A percentile compares a stretch with the other conserved stretches of the same genome.
Conservation (phyloP, 768 basidiomycete species). For the Tricholoma furcatifolium region DNA sequence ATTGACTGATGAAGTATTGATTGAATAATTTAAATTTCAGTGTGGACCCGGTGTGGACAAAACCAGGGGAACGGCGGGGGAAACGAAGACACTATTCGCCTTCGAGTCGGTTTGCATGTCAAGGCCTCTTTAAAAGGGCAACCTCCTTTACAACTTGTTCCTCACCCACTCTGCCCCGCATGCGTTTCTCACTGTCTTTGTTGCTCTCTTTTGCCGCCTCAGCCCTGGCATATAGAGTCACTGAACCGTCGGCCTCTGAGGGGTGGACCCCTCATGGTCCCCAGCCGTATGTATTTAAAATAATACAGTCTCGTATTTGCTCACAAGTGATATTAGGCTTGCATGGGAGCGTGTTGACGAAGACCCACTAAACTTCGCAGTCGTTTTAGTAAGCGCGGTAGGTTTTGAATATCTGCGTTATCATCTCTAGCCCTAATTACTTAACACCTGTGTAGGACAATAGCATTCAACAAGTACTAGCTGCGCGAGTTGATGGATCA, state of each 20-base stretch:
- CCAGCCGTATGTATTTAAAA: slow-evolving; percentile 36
- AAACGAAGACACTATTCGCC: slow-evolving; percentile 13
- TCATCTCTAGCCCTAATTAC: slow-evolving; percentile 1
- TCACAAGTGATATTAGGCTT: slow-evolving; percentile 33
- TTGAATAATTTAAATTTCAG: neutral
- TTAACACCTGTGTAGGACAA: slow-evolving; percentile 20
- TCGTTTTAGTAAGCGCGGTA: slow-evolving; percentile 65
- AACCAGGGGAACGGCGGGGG: too few species aligned
- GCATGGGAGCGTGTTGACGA: slow-evolving; percentile 65
- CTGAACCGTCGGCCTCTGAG: slow-evolving; percentile 39
- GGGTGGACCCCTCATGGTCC: slow-evolving; percentile 60
- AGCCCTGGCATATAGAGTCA: slow-evolving; percentile 64
- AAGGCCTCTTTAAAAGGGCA: slow-evolving; percentile 20
- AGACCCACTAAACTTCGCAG: slow-evolving; percentile 68
- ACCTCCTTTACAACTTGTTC: slow-evolving; percentile 9
- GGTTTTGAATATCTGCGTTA: slow-evolving; percentile 16
- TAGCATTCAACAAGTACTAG: slow-evolving; percentile 48
- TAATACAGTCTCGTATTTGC: neutral
- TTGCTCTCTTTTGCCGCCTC: slow-evolving; percentile 53
- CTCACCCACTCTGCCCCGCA: slow-evolving; percentile 19
- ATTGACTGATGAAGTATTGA: neutral
- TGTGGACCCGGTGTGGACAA: too few species aligned
- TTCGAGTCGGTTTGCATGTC: slow-evolving; percentile 11
- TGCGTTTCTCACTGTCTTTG: slow-evolving; percentile 42
- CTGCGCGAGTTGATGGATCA: slow-evolving; percentile 52